phyloP scores from a whole-genome alignment of 768 basidiomycete genomes.

The Neoboletus subvelutipes region DNA sequence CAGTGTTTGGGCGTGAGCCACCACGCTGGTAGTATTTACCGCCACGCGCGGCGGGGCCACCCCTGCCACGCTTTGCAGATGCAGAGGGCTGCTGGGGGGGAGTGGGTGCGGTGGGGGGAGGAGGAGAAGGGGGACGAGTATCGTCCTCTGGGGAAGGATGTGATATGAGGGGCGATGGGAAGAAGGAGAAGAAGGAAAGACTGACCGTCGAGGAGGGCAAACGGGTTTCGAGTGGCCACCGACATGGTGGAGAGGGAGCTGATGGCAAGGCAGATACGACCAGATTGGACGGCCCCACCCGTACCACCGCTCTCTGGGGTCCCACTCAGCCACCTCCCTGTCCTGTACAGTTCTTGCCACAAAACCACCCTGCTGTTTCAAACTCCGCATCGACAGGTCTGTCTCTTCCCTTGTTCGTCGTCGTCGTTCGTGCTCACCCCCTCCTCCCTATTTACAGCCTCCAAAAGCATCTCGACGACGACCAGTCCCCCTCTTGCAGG shows the following conservation, averaged over 20 bases:
- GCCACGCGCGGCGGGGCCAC: conserved; percentile 61
- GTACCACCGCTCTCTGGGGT: conserved; percentile 37
- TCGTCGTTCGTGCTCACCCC: conserved; percentile 8
- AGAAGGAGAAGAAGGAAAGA: conserved; percentile 18
- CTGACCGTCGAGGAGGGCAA: conserved; percentile 78
- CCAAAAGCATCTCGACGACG: conserved; percentile 88
- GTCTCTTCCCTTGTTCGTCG: neutral
- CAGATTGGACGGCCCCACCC: neutral
- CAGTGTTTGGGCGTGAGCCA: conserved; percentile 43
- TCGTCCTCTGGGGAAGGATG: conserved; percentile 41
- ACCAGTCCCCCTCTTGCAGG: conserved; percentile 63
- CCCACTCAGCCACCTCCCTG: conserved; percentile 39
- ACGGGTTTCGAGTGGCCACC: conserved; percentile 87
- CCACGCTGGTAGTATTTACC: conserved; percentile 74
- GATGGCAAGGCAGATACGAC: neutral
- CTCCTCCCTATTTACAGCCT: conserved; percentile 40
- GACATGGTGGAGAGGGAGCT: conserved; percentile 53
- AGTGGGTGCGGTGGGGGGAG: conserved; percentile 31
- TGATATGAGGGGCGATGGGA: neutral
- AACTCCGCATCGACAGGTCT: conserved; percentile 47
- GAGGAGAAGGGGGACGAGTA: conserved; percentile 42
- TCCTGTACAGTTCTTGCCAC: conserved; percentile 38
- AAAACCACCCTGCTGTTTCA: conserved; percentile 21
- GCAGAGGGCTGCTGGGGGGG: conserved; percentile 36
- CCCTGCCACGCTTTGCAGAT: conserved; percentile 45